These are phyloP conservation scores for Pachyrhizus erosus DNA, from an alignment of 306 rosid genomes.

Conservation along the genomic window DNA sequence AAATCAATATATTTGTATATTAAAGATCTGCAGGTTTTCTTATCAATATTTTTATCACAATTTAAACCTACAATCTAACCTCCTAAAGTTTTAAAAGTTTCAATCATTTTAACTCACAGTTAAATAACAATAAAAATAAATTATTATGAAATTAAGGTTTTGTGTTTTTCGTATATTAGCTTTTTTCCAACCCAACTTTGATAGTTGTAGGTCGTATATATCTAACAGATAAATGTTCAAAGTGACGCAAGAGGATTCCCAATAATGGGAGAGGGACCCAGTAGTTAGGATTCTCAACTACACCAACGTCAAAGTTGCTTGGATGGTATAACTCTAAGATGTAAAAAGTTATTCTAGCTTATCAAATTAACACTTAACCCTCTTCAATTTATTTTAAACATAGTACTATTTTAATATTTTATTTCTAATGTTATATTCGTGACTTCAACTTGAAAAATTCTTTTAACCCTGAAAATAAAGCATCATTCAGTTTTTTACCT, in stretches of 20 bases:
- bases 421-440: neutral
- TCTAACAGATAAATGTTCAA: conserved; percentile 28
- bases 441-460: neutral
- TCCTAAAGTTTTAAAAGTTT: neutral
- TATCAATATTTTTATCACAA: neutral
- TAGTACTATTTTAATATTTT: neutral
- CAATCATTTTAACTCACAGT: neutral
- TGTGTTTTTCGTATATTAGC: neutral
- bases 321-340: neutral
- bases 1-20: neutral
- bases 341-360: neutral
- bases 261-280: conserved; percentile 46
- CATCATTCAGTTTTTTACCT: neutral
- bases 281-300: conserved; percentile 46
- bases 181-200: conserved; percentile 13
- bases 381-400: neutral
- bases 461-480: neutral
- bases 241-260: conserved; percentile 48
- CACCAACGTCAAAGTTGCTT: conserved; percentile 18
- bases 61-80: neutral
- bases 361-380: neutral
- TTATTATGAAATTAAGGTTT: neutral
- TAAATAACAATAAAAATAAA: neutral
- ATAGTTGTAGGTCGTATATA: neutral
- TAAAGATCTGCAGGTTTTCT: neutral